Percentiles rank a stretch among this genome's conserved stretches.
Evolutionary conservation across 768 basidiomycete genomes (phyloP).

Genomic region (Cystofilobasidium bisporidii): DNA sequence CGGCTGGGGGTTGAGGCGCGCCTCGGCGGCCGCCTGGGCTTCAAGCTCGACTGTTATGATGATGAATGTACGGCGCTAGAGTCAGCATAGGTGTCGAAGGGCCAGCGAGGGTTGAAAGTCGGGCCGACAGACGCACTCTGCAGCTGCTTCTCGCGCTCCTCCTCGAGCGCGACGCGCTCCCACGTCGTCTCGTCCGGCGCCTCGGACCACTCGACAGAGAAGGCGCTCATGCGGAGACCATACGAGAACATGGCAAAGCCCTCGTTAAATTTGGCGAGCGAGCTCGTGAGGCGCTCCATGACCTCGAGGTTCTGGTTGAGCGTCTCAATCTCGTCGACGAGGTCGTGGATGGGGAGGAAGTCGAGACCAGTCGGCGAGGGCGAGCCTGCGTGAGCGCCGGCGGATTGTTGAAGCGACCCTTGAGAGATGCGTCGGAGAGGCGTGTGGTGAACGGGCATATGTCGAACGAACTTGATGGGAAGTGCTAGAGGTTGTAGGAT

Average conservation of each 20-base stretch:
- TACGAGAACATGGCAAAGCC: slow-evolving; percentile 85
- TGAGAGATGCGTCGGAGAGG: slow-evolving; percentile 84
- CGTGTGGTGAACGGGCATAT: slow-evolving; percentile 51
- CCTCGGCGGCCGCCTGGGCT: neutral
- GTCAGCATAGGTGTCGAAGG: neutral
- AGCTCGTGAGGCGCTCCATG: slow-evolving; percentile 60
- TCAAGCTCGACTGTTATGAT: neutral
- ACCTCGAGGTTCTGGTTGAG: slow-evolving; percentile 65
- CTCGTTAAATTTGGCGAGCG: slow-evolving; percentile 80
- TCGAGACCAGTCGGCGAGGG: slow-evolving; percentile 75
- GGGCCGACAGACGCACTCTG: slow-evolving; percentile 20
- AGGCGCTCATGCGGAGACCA: slow-evolving; percentile 85
- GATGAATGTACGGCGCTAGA: neutral
- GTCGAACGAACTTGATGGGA: neutral
- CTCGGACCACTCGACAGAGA: slow-evolving; percentile 89
- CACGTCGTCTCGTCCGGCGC: slow-evolving; percentile 39
- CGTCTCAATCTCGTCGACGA: slow-evolving; percentile 76
- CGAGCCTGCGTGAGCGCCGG: slow-evolving; percentile 44
- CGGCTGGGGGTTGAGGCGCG: neutral
- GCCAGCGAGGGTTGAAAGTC: no score
- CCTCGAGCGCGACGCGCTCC: slow-evolving; percentile 7
- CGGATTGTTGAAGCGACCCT: slow-evolving; percentile 72
- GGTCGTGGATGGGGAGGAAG: slow-evolving; percentile 73
- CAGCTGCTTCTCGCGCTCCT: slow-evolving; percentile 1
- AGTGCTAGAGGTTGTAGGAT: neutral